These are phyloP conservation scores for Fusarium xyrophilum DNA, from an alignment of 2,329 filamentous ascomycete genomes.

Conservation along the genomic window DNA sequence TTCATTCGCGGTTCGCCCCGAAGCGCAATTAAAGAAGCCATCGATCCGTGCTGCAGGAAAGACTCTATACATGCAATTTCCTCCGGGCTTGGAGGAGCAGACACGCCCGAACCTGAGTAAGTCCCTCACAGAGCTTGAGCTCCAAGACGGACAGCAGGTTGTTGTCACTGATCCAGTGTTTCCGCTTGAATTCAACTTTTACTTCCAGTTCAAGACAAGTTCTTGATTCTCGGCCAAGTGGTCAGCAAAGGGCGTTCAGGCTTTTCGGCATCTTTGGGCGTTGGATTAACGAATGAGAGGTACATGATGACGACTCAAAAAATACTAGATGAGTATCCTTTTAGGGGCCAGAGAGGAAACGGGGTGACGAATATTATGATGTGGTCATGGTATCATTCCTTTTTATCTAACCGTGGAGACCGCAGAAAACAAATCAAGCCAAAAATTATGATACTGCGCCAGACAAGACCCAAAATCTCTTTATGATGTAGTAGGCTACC, in stretches of 20 bases:
- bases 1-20: conserved; percentile 79
- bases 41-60: conserved; percentile 80
- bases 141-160: conserved; percentile 84
- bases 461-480: conserved; percentile 30
- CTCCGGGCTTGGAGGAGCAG: conserved; percentile 80
- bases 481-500: conserved; percentile 45
- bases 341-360: conserved; percentile 14
- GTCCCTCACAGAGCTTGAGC: conserved; percentile 74
- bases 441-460: conserved; percentile 37
- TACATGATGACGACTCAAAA: conserved; percentile 9
- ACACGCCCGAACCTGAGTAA: conserved; percentile 82
- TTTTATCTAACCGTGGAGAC: conserved; percentile 44
- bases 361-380: conserved; percentile 22
- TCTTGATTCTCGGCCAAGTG: conserved; percentile 10
- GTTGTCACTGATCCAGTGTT: conserved; percentile 94
- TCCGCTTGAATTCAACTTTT: conserved; percentile 70
- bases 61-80: conserved; percentile 89
- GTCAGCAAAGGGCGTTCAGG: conserved; percentile 27
- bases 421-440: conserved; percentile 29
- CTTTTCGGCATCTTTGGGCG: conserved; percentile 41
- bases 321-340: conserved; percentile 44
- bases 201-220: conserved; percentile 54
- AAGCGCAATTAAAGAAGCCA: conserved; percentile 93
- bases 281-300: conserved; percentile 29
- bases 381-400: conserved; percentile 47